Percentiles rank a stretch among this genome's conserved stretches.
Evolutionary conservation across 2,329 filamentous ascomycete species (phyloP).

Genomic region (Eutypa lata): DNA sequence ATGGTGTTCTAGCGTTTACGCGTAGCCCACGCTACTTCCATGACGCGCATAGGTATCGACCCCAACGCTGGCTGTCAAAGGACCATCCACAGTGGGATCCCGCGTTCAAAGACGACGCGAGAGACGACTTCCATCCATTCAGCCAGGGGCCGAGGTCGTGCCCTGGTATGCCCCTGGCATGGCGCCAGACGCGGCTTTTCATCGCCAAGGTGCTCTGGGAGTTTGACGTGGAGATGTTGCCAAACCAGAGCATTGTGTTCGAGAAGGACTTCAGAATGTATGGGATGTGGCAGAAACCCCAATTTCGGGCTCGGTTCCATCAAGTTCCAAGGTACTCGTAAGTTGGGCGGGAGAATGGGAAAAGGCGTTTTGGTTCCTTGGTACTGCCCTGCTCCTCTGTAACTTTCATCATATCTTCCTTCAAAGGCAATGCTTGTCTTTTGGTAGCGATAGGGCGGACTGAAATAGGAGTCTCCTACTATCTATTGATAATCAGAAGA

Average conservation of each 20-base stretch:
- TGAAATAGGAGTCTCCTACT: no score
- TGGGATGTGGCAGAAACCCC: conserved; percentile 9
- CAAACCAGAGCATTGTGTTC: conserved; percentile 4
- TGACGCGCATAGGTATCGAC: conserved; percentile 4
- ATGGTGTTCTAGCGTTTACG: conserved; percentile 4
- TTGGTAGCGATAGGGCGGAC: no score
- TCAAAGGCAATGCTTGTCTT: no score
- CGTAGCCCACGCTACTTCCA: conserved; percentile 9
- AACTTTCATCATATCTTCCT: no score
- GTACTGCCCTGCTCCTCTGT: no score
- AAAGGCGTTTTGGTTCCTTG: no score
- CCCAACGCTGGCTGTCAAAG: conserved; percentile 12
- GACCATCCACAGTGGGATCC: conserved; percentile 12
- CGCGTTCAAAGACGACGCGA: conserved; percentile 3
- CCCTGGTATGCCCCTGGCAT: conserved; percentile 7
- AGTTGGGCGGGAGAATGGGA: background rate
- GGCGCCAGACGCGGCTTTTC: conserved; percentile 8
- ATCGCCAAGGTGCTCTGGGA: background rate
- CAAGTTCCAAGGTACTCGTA: conserved; percentile 54
- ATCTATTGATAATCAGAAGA: no score
- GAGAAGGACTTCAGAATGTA: conserved; percentile 7
- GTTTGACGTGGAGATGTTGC: background rate
- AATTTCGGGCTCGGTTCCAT: conserved; percentile 44
- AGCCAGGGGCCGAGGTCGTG: conserved; percentile 11
- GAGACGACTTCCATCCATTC: conserved; percentile 10